These are phyloP conservation scores for Phalaenopsis equestris DNA, from an alignment of 106 monocot species.

Conservation along the genomic window DNA sequence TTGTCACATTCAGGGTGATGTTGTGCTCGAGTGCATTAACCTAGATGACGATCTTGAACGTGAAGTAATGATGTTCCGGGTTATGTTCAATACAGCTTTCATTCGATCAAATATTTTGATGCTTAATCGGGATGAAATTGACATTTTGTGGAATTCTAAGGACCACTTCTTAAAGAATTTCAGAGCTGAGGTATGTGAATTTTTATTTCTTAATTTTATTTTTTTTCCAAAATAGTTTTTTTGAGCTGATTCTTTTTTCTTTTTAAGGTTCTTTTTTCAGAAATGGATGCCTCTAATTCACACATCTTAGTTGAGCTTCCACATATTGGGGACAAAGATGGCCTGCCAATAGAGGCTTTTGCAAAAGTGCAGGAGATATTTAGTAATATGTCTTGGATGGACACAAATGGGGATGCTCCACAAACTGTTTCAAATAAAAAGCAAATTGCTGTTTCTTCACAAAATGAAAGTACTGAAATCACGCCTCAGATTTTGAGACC, in stretches of 20 bases:
- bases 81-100: conserved; percentile 97
- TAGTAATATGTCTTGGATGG: conserved; percentile 62
- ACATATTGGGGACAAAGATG: conserved; percentile 60
- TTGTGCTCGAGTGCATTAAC: conserved; percentile 88
- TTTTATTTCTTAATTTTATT: conserved; percentile 1
- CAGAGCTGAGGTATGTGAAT: conserved; percentile 71
- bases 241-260: conserved; percentile 17
- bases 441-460: conserved; percentile 20
- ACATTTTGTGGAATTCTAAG: conserved; percentile 86
- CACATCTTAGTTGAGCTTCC: conserved; percentile 31
- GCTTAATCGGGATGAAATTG: conserved; percentile 88
- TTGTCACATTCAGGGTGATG: conserved; percentile 91
- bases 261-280: conserved; percentile 79
- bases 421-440: conserved; percentile 25
- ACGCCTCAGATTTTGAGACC: conserved; percentile 12
- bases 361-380: conserved; percentile 87
- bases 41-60: conserved; percentile 64
- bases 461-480: conserved; percentile 14
- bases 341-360: conserved; percentile 83
- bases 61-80: conserved; percentile 90
- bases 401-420: conserved; percentile 46
- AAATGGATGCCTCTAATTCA: conserved; percentile 56
- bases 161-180: conserved; percentile 78
- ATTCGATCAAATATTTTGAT: conserved; percentile 95
- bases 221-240: conserved; percentile 6